phyloP scores from a whole-genome alignment of 2,329 filamentous ascomycete species.

The Trichoderma sp. region DNA sequence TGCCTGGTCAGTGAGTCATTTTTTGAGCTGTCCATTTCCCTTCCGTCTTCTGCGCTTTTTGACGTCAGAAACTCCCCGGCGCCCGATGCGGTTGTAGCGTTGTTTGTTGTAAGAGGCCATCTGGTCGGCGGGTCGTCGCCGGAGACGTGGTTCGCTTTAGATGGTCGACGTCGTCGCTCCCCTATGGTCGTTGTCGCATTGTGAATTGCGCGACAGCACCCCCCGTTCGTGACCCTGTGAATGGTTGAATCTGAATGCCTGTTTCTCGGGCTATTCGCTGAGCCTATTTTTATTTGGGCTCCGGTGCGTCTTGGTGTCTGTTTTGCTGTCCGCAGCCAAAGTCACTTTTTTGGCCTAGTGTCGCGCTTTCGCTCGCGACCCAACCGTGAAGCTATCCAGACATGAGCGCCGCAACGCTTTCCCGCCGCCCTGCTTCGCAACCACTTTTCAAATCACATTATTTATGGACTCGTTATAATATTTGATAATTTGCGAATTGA shows the following conservation, averaged over 20 bases:
- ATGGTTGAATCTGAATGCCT: conserved; percentile 1
- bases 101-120: not conserved
- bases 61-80: conserved; percentile 4
- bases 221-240: conserved; percentile 3
- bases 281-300: conserved; percentile 21
- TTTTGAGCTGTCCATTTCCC: conserved; percentile 15
- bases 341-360: conserved; percentile 28
- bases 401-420: conserved; percentile 24
- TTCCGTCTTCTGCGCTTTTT: not conserved
- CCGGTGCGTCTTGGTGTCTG: conserved; percentile 19
- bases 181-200: conserved; percentile 34
- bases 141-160: conserved; percentile 20
- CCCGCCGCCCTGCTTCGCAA: conserved; percentile 22
- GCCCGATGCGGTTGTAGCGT: not conserved
- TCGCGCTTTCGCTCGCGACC: conserved; percentile 8
- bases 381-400: conserved; percentile 36
- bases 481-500: not conserved
- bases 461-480: not conserved
- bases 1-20: conserved; percentile 34
- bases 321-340: conserved; percentile 21
- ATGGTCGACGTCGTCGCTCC: conserved; percentile 18
- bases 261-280: conserved; percentile 19
- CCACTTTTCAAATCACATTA: not conserved
- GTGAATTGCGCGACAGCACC: conserved; percentile 27
- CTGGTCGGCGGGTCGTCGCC: conserved; percentile 15